Base-by-base conservation (phyloP, 208 protist genomes). In the Vickermania spadyakhi region DNA sequence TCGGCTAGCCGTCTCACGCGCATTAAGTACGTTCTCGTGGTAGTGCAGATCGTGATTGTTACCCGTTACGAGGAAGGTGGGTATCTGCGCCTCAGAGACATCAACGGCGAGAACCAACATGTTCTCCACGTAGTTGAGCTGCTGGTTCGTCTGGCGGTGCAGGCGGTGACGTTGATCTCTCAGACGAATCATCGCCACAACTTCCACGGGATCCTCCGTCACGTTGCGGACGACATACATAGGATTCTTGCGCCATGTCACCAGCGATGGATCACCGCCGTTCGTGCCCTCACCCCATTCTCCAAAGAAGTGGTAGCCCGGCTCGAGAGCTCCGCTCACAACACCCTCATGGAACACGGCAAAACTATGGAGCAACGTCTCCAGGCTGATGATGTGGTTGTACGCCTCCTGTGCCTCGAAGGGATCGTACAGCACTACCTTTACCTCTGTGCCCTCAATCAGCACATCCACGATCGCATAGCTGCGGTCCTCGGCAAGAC, bases 41-140 rank as follows among this genome's bases (percentile, higher is more conserved):
- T 79, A 75, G 3, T 86, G 67, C 51, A 78, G 79, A 11, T 55
- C 51, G 62, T 93, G 86, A 68, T 84, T 93, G 73, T 93, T 86
- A 49, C 72, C 65, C 0, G 86, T 93, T 31, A 93, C 73, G 29
- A 90, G 69, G 66, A 88, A 81, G 7, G 82, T 93, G 1, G 82
- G 75, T 13, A 93, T 71, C 21, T 42, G 63, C 31, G 73, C 70
- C 2, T 31, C 63, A n/a, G 28, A 71, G 36, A 69, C 68, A 58
- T 57, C 74, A 52, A 81, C 64, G 22, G 72, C 58, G 11, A 85
- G 66, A 42, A 90, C 72, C 29, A 89, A 50, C 3, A 68, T 72
- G 45, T 79, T 86, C 60, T 89, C 75, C n/a, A 86, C 76, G 61
- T 93, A 89, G 58, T 86, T 79, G 18, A 86, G 28, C 67, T 85